Evolutionary conservation across 176 grass and related monocot genomes (phyloP).

Genomic region (Carex cristatella): DNA sequence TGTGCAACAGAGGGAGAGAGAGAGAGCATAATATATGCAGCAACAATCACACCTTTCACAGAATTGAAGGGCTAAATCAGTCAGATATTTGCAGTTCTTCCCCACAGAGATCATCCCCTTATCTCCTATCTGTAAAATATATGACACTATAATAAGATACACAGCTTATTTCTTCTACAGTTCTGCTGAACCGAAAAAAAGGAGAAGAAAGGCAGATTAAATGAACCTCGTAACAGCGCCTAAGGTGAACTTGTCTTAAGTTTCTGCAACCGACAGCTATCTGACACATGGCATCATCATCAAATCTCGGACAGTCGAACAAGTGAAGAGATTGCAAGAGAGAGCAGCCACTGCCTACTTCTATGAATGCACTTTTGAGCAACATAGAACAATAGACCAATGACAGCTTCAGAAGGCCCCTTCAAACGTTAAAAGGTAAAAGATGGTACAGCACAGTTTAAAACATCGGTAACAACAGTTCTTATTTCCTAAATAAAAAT

Average conservation of each 20-base stretch:
- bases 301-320: conserved; percentile 62
- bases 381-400: conserved; percentile 81
- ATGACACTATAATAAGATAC: background rate
- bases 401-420: conserved; percentile 67
- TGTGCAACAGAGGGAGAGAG: background rate
- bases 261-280: conserved; percentile 79
- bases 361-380: conserved; percentile 66
- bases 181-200: conserved; percentile 12
- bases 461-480: background rate
- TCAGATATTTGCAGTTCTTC: conserved; percentile 68
- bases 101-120: conserved; percentile 60
- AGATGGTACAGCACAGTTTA: background rate
- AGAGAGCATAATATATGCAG: background rate
- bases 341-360: conserved; percentile 79
- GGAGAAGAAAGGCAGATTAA: background rate
- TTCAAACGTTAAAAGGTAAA: conserved; percentile 20
- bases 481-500: background rate
- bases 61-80: conserved; percentile 62
- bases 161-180: conserved; percentile 6
- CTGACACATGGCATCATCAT: conserved; percentile 71
- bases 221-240: conserved; percentile 74
- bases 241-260: conserved; percentile 67
- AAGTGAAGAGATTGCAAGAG: conserved; percentile 63
- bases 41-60: conserved; percentile 56
- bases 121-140: conserved; percentile 57